Evolutionary conservation across 176 grass and related monocot genomes (phyloP), one percentile per base, ranked within the genome.

Genomic region (Aegilops bicornis): DNA sequence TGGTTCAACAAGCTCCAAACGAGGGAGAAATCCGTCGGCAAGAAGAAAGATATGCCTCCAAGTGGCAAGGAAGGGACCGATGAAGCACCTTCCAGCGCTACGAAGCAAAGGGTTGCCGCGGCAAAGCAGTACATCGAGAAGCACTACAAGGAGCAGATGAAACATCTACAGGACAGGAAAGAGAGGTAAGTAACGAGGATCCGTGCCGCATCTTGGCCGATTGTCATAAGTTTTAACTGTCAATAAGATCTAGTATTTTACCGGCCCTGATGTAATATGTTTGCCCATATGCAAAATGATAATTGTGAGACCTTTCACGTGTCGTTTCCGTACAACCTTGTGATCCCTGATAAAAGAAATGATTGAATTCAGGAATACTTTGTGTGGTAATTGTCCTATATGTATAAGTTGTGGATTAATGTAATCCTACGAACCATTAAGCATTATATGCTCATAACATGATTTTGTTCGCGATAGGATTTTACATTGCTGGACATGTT

Each of bases 71-170:
- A 97, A 75, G 83, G 74, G 8, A 16, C 48, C 4, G 91, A 98
- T 7, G 96, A 98, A 7, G 82, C 76, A 2, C 93, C 90, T 24
- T 98, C 96, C 11, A 94, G 86, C 54, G 96, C 96, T 11, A 98
- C 96, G 8, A 96, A 91, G 81, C 90, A 98, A 76, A 86, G 88
- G 83, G 93, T 93, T 23, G 91, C 90, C 0, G 91, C 91, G 6
- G 93, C 92, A 8, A 96, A 96, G 79, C 91, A 98, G 66, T 98
- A 98, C 81, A 98, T 98, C 69, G 96, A 98, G 88, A 98, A 98
- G 70, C 96, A 94, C 61, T 98, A 96, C 84, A 98, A 93, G 89
- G 93, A 98, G 82, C 96, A 96, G 68, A 92, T 91, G 91, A 98
- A 98, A 75, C 88, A 94, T 45, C 56, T 96, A 82, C 91, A 98